Percentiles rank a stretch among this genome's conserved stretches.
Conservation (phyloP, 768 basidiomycete species). For the Boletus patriciae region DNA sequence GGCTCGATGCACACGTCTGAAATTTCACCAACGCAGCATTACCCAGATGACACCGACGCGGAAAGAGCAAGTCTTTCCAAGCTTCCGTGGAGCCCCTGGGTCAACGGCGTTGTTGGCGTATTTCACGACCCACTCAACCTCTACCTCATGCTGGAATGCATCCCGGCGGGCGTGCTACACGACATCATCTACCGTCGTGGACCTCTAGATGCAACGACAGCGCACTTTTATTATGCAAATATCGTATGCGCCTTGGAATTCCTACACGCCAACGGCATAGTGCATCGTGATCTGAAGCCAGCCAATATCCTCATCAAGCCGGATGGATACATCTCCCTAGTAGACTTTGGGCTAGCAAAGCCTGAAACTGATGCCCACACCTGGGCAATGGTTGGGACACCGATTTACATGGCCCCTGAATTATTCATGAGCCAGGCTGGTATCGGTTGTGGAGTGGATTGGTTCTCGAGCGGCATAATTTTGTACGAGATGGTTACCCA, state of each 20-base stretch:
- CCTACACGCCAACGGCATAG: slow-evolving; percentile 43
- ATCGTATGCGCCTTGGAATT: slow-evolving; percentile 50
- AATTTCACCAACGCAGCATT: slow-evolving; percentile 16
- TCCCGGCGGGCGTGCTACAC: slow-evolving; percentile 45
- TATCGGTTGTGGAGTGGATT: slow-evolving; percentile 44
- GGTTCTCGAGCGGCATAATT: slow-evolving; percentile 54
- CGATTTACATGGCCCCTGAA: slow-evolving; percentile 54
- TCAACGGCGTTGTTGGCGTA: slow-evolving; percentile 44
- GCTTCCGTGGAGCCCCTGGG: slow-evolving; percentile 56
- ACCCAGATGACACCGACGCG: slow-evolving; percentile 33
- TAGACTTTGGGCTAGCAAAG: slow-evolving; percentile 50
- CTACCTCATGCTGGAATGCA: slow-evolving; percentile 53
- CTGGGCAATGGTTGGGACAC: slow-evolving; percentile 46
- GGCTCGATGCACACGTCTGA: not conserved
- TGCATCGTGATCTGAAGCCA: slow-evolving; percentile 59
- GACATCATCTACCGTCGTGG: slow-evolving; percentile 34
- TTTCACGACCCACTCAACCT: slow-evolving; percentile 49
- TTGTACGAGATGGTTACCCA: slow-evolving; percentile 54
- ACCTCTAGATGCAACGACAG: slow-evolving; percentile 33
- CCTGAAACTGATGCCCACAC: slow-evolving; percentile 14
- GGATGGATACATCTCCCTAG: slow-evolving; percentile 55
- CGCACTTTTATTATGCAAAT: slow-evolving; percentile 57
- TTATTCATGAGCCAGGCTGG: slow-evolving; percentile 23
- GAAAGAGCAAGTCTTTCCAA: slow-evolving; percentile 44
- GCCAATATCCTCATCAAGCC: slow-evolving; percentile 55